Base-by-base conservation (phyloP, 225 moss, liverwort and hornwort species). In the Physcomitrium patens region DNA sequence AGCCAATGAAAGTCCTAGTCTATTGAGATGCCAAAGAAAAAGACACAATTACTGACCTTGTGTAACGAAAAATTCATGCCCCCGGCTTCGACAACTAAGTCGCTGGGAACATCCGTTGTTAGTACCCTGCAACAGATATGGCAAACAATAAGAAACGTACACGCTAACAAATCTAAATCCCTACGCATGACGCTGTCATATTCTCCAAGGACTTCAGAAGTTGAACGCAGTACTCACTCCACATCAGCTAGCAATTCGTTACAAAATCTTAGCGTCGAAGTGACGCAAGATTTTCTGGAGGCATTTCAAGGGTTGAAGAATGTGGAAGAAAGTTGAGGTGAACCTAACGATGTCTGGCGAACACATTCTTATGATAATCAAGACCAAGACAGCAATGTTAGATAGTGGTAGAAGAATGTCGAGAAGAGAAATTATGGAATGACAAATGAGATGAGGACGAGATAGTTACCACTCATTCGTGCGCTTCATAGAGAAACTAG, bases 11-110 rank as follows among this genome's bases (percentile, higher is more conserved):
- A 58, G 31, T 2, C 31, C 31, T 37, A 37, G 31, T 37, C 31
- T 37, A 37, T 4, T 4, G 7, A 1, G 31, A 2, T 37, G 31
- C 31, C 31, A 37, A 37, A 37, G 31, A 37, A 37, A 37, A 1
- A 1, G 31, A 37, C 7, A 71, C 50, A 72, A 68, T 27, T 44
- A 46, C 74, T 74, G 60, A 99, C 99, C 90, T 99, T 99, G 69
- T 99, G 99, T 65, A 99, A 88, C 46, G 93, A 95, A 68, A 99
- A 99, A 78, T 91, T 95, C 78, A 95, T 89, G 27, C 99, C 99
- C 31, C 91, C 93, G 59, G 95, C 99, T 78, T 91, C 93, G 56
- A 99, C 90, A 69, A 93, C 93, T 61, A 99, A 89, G 79, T 99
- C 99, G 70, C 99, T 95, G 19, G 99, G 99, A 31, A 99, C 99